These are phyloP conservation scores for Ceratocystis alfenasii DNA, from an alignment of 2,329 filamentous ascomycete species.

Conservation along the genomic window DNA sequence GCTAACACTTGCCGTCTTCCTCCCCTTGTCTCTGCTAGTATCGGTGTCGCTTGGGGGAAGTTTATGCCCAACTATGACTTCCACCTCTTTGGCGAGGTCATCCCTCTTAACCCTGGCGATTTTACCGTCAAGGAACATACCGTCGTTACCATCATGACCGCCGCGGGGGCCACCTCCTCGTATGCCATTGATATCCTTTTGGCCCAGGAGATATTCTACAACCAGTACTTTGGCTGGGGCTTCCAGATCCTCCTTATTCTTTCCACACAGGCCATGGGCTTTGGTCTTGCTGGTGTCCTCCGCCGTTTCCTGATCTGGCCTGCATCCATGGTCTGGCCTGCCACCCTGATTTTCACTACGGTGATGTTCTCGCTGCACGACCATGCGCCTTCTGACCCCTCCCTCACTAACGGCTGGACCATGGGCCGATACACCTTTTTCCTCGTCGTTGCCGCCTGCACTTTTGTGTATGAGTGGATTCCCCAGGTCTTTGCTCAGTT, in stretches of 20 bases:
- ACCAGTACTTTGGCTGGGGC: conserved; percentile 42
- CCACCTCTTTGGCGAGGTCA: conserved; percentile 27
- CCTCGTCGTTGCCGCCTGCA: conserved; percentile 41
- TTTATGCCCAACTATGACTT: conserved; percentile 28
- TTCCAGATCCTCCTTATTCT: conserved; percentile 44
- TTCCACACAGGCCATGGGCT: conserved; percentile 45
- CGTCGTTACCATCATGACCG: conserved; percentile 38
- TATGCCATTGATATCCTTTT: conserved; percentile 35
- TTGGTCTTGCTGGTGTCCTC: conserved; percentile 44
- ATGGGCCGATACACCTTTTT: conserved; percentile 54
- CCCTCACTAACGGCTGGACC: conserved; percentile 47
- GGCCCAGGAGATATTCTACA: conserved; percentile 45
- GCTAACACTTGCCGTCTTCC: conserved; percentile 29
- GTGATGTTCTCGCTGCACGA: conserved; percentile 40
- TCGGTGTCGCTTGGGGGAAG: conserved; percentile 30
- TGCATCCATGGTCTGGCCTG: conserved; percentile 48
- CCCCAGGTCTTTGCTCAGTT: conserved; percentile 40
- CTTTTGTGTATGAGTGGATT: conserved; percentile 44
- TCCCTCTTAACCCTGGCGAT: conserved; percentile 33
- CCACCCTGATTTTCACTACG: conserved; percentile 42
- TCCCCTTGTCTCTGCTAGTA: neutral
- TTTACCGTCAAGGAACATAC: conserved; percentile 40
- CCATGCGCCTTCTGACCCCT: conserved; percentile 36
- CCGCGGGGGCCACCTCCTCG: conserved; percentile 29
- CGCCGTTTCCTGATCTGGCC: conserved; percentile 43